phyloP scores from a whole-genome alignment of 1,284 basidiomycete species.

The Grifola frondosa region DNA sequence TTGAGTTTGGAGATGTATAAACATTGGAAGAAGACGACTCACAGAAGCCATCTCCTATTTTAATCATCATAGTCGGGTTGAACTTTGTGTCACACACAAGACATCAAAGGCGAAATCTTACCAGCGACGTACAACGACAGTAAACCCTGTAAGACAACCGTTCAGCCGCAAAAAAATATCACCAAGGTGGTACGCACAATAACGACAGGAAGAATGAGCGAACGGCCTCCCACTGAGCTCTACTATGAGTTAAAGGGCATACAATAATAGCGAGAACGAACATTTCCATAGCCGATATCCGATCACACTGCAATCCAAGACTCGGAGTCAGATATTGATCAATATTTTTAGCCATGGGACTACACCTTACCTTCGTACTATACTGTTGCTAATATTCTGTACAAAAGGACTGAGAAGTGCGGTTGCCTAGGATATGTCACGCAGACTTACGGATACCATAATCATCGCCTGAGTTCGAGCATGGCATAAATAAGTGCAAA shows the following conservation, averaged over 20 bases:
- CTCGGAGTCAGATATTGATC: not conserved
- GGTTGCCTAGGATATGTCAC: not conserved
- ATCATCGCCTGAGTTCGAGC: slow-evolving; percentile 18
- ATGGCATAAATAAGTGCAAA: not conserved
- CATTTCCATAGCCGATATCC: slow-evolving; percentile 20
- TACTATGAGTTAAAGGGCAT: not conserved
- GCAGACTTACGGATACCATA: slow-evolving; percentile 18
- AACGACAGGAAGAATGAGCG: not conserved
- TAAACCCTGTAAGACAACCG: too few species aligned
- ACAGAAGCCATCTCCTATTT: slow-evolving; percentile 19
- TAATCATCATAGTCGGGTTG: not conserved
- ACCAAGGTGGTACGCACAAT: not conserved
- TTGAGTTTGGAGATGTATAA: not conserved
- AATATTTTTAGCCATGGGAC: too few species aligned
- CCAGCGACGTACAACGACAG: slow-evolving; percentile 6
- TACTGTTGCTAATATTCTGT: slow-evolving; percentile 24
- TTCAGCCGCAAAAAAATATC: not conserved
- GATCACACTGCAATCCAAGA: slow-evolving; percentile 14
- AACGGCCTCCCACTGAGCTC: too few species aligned
- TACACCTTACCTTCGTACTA: slow-evolving; percentile 24
- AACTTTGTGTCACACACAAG: not conserved
- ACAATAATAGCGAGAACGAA: slow-evolving; percentile 21
- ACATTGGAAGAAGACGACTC: slow-evolving; percentile 2
- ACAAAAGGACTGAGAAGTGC: not conserved
- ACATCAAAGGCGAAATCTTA: not conserved